Evolutionary conservation across 176 grass and related monocot genomes (phyloP).

Genomic region (Aegilops tauschii): DNA sequence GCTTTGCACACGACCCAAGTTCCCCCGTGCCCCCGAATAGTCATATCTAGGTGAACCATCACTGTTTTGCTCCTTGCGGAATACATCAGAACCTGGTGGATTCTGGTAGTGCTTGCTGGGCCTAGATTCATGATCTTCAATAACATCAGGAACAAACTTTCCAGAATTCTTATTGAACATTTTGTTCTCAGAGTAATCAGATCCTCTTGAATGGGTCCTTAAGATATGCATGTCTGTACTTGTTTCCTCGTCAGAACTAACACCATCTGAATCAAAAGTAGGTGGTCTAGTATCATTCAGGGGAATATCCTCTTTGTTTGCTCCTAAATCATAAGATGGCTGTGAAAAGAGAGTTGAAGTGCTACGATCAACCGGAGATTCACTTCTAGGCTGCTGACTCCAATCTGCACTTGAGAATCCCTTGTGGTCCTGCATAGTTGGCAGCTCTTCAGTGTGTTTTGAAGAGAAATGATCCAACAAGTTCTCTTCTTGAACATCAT

Average conservation of each 20-base stretch:
- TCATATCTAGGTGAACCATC: conserved; percentile 24
- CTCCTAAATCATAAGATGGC: conserved; percentile 28
- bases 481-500: conserved; percentile 63
- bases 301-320: conserved; percentile 29
- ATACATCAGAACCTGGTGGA: conserved; percentile 31
- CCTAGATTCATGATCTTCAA: conserved; percentile 34
- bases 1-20: conserved; percentile 15
- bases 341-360: conserved; percentile 34
- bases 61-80: conserved; percentile 15
- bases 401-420: conserved; percentile 39
- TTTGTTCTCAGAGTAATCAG: conserved; percentile 13
- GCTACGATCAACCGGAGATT: conserved; percentile 38
- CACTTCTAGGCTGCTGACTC: conserved; percentile 33
- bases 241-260: conserved; percentile 60
- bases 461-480: conserved; percentile 52
- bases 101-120: conserved; percentile 30
- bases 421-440: conserved; percentile 16
- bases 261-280: conserved; percentile 77
- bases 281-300: conserved; percentile 39
- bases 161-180: conserved; percentile 26
- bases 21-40: conserved; percentile 9
- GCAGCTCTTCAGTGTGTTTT: conserved; percentile 45
- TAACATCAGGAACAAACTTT: conserved; percentile 11
- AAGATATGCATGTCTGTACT: not conserved
- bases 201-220: conserved; percentile 33